Evolutionary conservation across 2,329 filamentous ascomycete species (phyloP).

Genomic region (Phyllosticta citribraziliensis): DNA sequence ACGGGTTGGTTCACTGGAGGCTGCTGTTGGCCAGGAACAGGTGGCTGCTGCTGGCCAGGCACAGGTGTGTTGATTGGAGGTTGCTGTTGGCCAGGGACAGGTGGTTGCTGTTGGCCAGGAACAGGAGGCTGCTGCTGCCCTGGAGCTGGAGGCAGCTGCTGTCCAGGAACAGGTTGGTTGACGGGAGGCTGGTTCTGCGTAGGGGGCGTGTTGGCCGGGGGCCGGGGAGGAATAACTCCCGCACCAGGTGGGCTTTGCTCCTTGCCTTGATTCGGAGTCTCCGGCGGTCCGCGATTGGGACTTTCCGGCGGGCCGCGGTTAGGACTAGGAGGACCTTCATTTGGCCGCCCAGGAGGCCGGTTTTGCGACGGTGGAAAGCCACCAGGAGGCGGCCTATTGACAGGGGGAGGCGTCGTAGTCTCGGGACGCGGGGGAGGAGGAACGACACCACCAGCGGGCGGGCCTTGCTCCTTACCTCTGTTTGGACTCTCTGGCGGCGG

Average conservation of each 20-base stretch:
- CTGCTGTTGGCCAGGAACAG: neutral
- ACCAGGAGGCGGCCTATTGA: neutral
- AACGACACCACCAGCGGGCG: neutral
- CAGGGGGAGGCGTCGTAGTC: neutral
- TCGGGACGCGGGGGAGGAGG: neutral
- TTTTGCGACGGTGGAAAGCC: neutral
- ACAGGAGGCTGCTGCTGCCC: neutral
- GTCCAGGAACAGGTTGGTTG: neutral
- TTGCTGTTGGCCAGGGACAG: neutral
- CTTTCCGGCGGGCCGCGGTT: too few species aligned
- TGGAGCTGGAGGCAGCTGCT: neutral
- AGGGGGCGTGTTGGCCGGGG: neutral
- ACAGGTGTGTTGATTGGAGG: neutral
- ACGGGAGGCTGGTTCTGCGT: neutral
- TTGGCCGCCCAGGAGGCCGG: neutral
- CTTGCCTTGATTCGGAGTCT: too few species aligned
- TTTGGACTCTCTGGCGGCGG: neutral
- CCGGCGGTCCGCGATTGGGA: too few species aligned
- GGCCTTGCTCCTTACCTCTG: neutral
- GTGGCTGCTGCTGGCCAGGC: neutral
- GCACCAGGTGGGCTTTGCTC: too few species aligned
- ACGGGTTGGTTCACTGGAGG: too few species aligned
- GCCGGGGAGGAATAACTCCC: too few species aligned
- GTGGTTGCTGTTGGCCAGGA: neutral
- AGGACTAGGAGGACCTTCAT: neutral